phyloP scores from a whole-genome alignment of 2,329 filamentous ascomycete genomes.

The Colletotrichum godetiae region DNA sequence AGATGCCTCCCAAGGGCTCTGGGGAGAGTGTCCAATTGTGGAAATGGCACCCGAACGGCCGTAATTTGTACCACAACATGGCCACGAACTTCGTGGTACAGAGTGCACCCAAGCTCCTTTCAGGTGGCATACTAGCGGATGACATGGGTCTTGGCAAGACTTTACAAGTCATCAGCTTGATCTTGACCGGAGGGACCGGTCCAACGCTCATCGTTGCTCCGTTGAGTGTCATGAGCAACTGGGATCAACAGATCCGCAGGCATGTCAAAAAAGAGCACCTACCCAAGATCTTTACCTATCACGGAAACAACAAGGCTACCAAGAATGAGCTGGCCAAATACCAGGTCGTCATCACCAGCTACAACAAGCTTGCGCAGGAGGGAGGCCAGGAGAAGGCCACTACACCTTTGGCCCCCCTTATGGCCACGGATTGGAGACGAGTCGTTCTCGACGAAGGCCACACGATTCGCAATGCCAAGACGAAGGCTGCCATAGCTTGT shows the following conservation, averaged over 20 bases:
- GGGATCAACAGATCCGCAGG: constrained; percentile 80
- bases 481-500: constrained; percentile 78
- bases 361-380: constrained; percentile 79
- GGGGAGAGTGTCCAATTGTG: constrained; percentile 79
- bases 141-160: constrained; percentile 96
- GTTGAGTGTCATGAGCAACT: constrained; percentile 90
- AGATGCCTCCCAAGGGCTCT: constrained; percentile 68
- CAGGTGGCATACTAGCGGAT: constrained; percentile 87
- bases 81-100: constrained; percentile 76
- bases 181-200: constrained; percentile 68
- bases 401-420: constrained; percentile 42
- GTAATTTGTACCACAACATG: constrained; percentile 68
- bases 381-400: constrained; percentile 48
- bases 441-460: constrained; percentile 89
- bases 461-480: constrained; percentile 80
- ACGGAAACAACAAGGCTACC: constrained; percentile 71
- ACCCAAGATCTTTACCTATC: constrained; percentile 79
- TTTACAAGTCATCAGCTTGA: constrained; percentile 83
- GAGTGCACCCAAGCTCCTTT: constrained; percentile 71
- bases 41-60: constrained; percentile 63
- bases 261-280: constrained; percentile 75
- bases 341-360: constrained; percentile 86
- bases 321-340: constrained; percentile 70
- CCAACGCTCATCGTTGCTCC: constrained; percentile 85
- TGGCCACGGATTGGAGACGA: constrained; percentile 75